A percentile compares a stretch with the other conserved stretches of the same genome.
Evolutionary conservation across 495 filamentous ascomycete genomes (phyloP).

Genomic region (Neurospora terricola): DNA sequence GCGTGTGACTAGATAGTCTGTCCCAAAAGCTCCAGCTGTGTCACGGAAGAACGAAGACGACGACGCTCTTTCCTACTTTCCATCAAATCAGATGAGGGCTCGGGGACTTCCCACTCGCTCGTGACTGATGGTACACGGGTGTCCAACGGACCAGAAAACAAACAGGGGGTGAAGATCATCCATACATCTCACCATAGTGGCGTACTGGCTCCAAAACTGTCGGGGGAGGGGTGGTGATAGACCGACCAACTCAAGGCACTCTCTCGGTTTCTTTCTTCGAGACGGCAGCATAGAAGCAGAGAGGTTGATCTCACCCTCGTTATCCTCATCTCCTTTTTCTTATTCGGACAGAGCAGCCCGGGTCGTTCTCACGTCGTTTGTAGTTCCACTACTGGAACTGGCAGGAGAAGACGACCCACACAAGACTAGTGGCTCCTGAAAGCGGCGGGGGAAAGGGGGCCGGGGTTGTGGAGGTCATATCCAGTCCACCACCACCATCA

Average conservation of each 20-base stretch:
- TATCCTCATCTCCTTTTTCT: neutral
- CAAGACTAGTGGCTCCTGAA: neutral
- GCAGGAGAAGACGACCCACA: neutral
- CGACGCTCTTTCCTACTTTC: neutral
- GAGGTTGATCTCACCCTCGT: neutral
- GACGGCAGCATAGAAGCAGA: neutral
- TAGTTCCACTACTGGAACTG: neutral
- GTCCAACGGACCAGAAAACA: neutral
- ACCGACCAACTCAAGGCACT: neutral
- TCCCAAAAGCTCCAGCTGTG: neutral
- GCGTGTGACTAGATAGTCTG: neutral
- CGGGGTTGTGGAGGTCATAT: neutral
- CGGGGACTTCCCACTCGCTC: neutral
- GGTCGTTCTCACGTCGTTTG: neutral
- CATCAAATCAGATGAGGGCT: neutral
- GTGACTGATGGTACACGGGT: neutral
- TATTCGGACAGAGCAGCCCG: neutral
- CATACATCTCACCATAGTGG: neutral
- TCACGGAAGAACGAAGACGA: neutral
- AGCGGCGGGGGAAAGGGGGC: neutral
- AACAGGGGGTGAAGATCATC: neutral
- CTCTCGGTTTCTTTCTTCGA: neutral
- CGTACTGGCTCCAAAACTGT: neutral
- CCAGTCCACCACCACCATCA: neutral
- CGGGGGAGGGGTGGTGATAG: neutral